Conservation (phyloP, 164 flowering plant species). For the Aristolochia contorta region DNA sequence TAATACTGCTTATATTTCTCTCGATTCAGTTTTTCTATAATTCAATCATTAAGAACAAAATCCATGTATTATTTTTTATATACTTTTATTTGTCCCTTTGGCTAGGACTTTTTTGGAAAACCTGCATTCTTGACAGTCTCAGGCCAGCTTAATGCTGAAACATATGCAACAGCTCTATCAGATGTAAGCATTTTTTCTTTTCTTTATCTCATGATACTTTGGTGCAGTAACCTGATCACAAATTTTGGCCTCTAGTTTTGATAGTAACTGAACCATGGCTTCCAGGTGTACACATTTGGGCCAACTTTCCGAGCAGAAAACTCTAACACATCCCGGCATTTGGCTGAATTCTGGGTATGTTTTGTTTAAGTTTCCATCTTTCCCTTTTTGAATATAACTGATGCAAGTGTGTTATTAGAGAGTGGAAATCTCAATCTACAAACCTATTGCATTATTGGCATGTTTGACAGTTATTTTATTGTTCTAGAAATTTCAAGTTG, state of each 20-base stretch:
- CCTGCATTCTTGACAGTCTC: conserved; percentile 99
- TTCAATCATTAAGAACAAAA: too few relatives aligned
- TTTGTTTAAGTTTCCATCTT: not conserved
- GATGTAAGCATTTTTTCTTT: conserved; percentile 43
- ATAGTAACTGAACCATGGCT: conserved; percentile 1
- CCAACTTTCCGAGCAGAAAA: conserved; percentile 99
- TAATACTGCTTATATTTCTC: too few relatives aligned
- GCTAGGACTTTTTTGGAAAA: conserved; percentile 89
- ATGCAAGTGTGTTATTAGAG: not conserved
- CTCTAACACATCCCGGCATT: conserved; percentile 91
- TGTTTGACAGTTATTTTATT: not conserved
- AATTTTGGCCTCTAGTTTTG: not conserved
- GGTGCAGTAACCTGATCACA: not conserved
- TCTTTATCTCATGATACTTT: conserved; percentile 1
- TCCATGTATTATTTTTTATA: too few relatives aligned
- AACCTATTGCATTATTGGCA: not conserved
- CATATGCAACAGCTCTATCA: conserved; percentile 92
- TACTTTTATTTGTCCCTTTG: conserved; percentile 1
- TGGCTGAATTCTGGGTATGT: conserved; percentile 96
- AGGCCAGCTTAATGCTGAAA: conserved; percentile 97
- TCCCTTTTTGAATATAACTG: not conserved
- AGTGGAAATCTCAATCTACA: not conserved
- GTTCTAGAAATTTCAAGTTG: too few relatives aligned
- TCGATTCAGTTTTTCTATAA: too few relatives aligned
- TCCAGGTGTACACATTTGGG: conserved; percentile 95